phyloP scores from a whole-genome alignment of 495 filamentous ascomycete genomes.

The Neurospora sp. region DNA sequence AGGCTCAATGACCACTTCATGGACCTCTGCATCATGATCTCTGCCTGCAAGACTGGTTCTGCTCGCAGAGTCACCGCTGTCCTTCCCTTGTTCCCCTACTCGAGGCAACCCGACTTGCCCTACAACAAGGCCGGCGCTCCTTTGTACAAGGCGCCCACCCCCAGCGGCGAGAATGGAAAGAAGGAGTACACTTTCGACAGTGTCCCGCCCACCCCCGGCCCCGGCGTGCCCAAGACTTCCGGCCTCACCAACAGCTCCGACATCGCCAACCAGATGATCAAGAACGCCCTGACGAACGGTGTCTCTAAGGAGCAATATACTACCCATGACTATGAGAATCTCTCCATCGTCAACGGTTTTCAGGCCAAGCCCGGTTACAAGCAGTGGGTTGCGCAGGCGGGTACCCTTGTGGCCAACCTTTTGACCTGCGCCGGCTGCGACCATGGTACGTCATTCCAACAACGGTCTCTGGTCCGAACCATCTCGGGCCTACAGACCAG shows the following conservation, averaged over 20 bases:
- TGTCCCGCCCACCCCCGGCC: conserved; percentile 71
- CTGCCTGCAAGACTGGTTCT: conserved; percentile 92
- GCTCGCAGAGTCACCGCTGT: conserved; percentile 88
- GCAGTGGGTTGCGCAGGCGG: conserved; percentile 95
- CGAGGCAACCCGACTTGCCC: conserved; percentile 85
- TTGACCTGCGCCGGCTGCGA: conserved; percentile 92
- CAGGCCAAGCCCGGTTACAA: conserved; percentile 82
- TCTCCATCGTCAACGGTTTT: conserved; percentile 46
- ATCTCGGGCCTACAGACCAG: neutral
- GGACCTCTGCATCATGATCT: conserved; percentile 94
- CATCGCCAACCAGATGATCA: conserved; percentile 56
- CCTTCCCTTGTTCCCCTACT: conserved; percentile 92
- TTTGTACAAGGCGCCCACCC: conserved; percentile 53
- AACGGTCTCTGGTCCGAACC: neutral
- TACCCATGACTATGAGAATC: conserved; percentile 49
- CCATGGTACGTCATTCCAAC: conserved; percentile 43
- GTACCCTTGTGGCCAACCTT: conserved; percentile 86
- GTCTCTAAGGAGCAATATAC: conserved; percentile 23
- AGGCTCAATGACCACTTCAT: conserved; percentile 86
- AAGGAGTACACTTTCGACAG: conserved; percentile 51
- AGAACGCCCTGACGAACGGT: conserved; percentile 13
- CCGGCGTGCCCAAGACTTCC: conserved; percentile 51
- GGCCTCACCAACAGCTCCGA: conserved; percentile 54
- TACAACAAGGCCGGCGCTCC: conserved; percentile 95
- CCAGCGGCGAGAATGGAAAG: conserved; percentile 25